phyloP scores from a whole-genome alignment of 2,329 filamentous ascomycete species.

The Fusarium marasasianum region DNA sequence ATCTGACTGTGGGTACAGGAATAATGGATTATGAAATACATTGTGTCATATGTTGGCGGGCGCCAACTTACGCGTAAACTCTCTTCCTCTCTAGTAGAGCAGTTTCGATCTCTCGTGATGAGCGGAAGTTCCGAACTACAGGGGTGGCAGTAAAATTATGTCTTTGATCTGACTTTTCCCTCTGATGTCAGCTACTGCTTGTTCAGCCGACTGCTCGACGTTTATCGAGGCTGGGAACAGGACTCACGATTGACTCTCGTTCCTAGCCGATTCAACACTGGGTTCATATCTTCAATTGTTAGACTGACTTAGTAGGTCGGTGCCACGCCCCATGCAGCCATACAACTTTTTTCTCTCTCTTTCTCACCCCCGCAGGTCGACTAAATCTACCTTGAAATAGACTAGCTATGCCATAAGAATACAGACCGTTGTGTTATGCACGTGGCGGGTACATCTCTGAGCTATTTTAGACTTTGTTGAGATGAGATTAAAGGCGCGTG shows the following conservation, averaged over 20 bases:
- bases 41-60: not conserved
- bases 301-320: not conserved
- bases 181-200: not conserved
- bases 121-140: not conserved
- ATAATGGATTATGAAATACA: not conserved
- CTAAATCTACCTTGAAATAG: not conserved
- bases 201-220: not conserved
- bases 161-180: not conserved
- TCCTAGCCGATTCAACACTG: not conserved
- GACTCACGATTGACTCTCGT: not conserved
- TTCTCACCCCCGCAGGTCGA: not conserved
- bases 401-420: not conserved
- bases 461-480: slow-evolving; percentile 1
- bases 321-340: not conserved
- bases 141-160: not conserved
- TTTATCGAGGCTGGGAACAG: not conserved
- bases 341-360: not conserved
- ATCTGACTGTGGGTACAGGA: not conserved
- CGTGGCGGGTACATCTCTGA: slow-evolving; percentile 12
- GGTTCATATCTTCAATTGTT: not conserved
- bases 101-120: not conserved
- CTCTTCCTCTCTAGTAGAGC: not conserved
- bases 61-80: not conserved
- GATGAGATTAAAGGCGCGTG: not conserved
- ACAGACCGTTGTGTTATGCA: slow-evolving; percentile 5